Evolutionary conservation across 2,329 filamentous ascomycete genomes (phyloP).

Genomic region (Cladophialophora yegresii): DNA sequence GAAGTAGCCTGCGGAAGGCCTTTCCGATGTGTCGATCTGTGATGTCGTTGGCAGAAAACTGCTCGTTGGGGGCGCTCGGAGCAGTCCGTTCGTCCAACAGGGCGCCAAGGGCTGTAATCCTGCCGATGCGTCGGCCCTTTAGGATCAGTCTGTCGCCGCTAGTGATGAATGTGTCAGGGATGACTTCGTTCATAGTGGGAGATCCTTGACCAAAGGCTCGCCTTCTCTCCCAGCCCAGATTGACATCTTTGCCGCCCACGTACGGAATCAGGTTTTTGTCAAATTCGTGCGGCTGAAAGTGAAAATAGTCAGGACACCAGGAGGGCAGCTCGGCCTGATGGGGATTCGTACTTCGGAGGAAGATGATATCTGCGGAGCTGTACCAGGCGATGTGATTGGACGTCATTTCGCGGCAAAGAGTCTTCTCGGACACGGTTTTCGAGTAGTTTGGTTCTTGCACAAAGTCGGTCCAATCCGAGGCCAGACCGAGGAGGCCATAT

Average conservation of each 20-base stretch:
- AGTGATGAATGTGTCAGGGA: slow-evolving; percentile 20
- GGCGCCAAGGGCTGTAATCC: slow-evolving; percentile 19
- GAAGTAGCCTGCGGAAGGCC: slow-evolving; percentile 25
- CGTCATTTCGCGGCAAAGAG: slow-evolving; percentile 29
- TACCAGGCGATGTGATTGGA: slow-evolving; percentile 26
- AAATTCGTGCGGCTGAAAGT: slow-evolving; percentile 21
- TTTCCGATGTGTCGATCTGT: slow-evolving; percentile 21
- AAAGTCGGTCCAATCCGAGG: slow-evolving; percentile 26
- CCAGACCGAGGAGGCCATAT: slow-evolving; percentile 27
- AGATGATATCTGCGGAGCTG: slow-evolving; percentile 28
- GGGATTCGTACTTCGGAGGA: slow-evolving; percentile 20
- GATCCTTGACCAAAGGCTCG: slow-evolving; percentile 25
- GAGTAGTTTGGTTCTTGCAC: slow-evolving; percentile 28
- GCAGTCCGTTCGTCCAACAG: slow-evolving; percentile 5
- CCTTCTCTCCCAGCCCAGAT: slow-evolving; percentile 27
- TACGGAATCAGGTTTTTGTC: slow-evolving; percentile 24
- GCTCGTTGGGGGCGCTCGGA: background rate
- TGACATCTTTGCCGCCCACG: slow-evolving; percentile 22
- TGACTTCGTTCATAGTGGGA: slow-evolving; percentile 17
- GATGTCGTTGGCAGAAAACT: slow-evolving; percentile 1
- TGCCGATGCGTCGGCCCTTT: slow-evolving; percentile 20
- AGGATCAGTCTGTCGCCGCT: slow-evolving; percentile 16
- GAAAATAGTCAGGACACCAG: slow-evolving; percentile 30
- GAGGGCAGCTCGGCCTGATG: slow-evolving; percentile 17
- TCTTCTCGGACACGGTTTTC: slow-evolving; percentile 17